Base-by-base conservation (phyloP, 495 filamentous ascomycete species). In the Astrocystis sublimbata region DNA sequence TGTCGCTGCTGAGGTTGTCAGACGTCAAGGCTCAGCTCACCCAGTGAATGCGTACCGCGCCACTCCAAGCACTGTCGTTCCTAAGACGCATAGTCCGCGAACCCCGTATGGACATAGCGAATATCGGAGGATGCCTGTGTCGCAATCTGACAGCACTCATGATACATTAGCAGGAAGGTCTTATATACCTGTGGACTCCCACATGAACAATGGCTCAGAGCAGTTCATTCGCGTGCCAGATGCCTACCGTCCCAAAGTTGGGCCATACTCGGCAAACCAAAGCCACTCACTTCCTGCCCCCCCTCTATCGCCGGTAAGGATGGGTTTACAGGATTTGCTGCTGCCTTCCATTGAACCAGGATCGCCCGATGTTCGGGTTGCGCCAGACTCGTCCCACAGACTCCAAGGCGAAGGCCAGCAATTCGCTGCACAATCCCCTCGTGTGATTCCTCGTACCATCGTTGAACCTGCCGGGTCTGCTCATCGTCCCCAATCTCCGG, bases 241-340 rank as follows among this genome's bases (percentile, higher is more conserved):
- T 38, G 30, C 31, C 38, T 42, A 65, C 13, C 57, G 63, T 7
- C 65, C 70, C 70, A 72, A 72, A 72, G 70, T 72, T 72, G 70
- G 70, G 70, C 63, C 61, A 41, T 60, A 55, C 23, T 51, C 51
- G 38, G 47, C 63, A 17, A 42, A 40, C 19, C 58, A 60, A 45
- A 21, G 24, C 41, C 60, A 63, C 6, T 9, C 47, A 6, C 50
- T 7, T 24, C 41, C 63, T 36, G 56, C 62, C n/a, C 30, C 33
- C 52, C 51, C 65, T 45, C 21, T 70, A 19, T 65, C 65, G 40
- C 63, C 65, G 41, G 57, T 65, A 50, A 66, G 63, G 59, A 17
- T 63, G 47, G 58, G 63, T 24, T 62, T 72, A 26, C 65, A 72
- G 51, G 70, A 72, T 63, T 64, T 70, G 70, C 19, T 70, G 12